Percentiles rank a stretch among this genome's conserved stretches.
phyloP scores from a whole-genome alignment of 306 rosid genomes.

The Vigna trinervia region DNA sequence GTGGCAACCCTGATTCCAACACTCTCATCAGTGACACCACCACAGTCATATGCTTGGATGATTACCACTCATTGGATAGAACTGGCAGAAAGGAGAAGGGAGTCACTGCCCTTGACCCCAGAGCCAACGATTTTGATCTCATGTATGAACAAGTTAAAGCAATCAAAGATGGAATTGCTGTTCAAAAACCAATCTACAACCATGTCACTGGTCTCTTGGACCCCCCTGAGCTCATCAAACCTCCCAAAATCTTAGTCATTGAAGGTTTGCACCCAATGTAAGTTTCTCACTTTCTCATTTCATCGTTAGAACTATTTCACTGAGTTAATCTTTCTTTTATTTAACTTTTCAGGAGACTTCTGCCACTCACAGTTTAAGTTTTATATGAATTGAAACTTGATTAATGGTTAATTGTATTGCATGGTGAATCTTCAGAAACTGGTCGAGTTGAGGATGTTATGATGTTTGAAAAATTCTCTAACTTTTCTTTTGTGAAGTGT shows the following conservation, averaged over 20 bases:
- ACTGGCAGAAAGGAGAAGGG: slow-evolving; percentile 94
- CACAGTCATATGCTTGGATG: slow-evolving; percentile 95
- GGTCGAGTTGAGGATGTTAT: slow-evolving; percentile 7
- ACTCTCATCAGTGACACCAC: slow-evolving; percentile 97
- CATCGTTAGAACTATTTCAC: background rate
- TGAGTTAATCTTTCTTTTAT: background rate
- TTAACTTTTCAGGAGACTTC: background rate
- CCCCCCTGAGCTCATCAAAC: slow-evolving; percentile 93
- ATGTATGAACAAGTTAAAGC: slow-evolving; percentile 98
- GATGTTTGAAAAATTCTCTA: slow-evolving; percentile 34
- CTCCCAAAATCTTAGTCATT: slow-evolving; percentile 95
- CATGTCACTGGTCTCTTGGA: slow-evolving; percentile 96
- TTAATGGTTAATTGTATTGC: slow-evolving; percentile 25
- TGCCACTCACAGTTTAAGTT: background rate
- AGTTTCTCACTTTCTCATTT: slow-evolving; percentile 38
- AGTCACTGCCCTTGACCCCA: slow-evolving; percentile 96
- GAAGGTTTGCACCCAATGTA: slow-evolving; percentile 99
- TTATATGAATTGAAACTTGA: background rate
- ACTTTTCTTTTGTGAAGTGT: slow-evolving; percentile 24
- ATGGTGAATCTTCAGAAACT: slow-evolving; percentile 37
- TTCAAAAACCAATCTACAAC: slow-evolving; percentile 87
- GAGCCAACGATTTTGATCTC: slow-evolving; percentile 92
- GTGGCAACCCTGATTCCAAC: slow-evolving; percentile 98
- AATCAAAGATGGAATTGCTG: slow-evolving; percentile 72
- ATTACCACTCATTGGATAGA: slow-evolving; percentile 91